phyloP scores from a whole-genome alignment of 352 stramenopile species.

The Blastocystis sp. region DNA sequence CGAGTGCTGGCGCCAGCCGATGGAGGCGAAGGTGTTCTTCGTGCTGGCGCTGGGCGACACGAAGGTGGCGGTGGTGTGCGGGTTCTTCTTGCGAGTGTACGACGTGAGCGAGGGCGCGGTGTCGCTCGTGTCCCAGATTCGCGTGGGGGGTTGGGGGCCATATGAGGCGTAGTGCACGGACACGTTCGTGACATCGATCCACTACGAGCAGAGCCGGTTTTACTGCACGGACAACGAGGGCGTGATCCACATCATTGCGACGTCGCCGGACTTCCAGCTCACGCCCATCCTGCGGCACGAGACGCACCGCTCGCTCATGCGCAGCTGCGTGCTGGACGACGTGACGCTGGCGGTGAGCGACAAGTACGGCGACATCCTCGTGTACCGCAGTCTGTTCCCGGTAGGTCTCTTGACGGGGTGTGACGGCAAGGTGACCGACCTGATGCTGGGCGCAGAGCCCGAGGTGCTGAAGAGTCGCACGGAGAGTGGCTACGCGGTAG shows the following conservation, averaged over 20 bases:
- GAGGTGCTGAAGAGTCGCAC: not conserved
- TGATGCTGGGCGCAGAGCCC: not conserved
- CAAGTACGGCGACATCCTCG: slow-evolving; percentile 73
- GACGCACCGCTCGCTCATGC: slow-evolving; percentile 55
- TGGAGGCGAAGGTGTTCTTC: slow-evolving; percentile 31
- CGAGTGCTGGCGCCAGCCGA: not conserved
- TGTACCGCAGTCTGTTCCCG: slow-evolving; percentile 39
- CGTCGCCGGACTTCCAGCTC: not conserved
- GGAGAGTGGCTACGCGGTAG: slow-evolving; percentile 11
- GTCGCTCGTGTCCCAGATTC: not conserved
- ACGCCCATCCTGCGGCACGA: slow-evolving; percentile 19
- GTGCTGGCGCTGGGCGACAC: not conserved
- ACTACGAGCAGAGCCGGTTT: slow-evolving; percentile 17
- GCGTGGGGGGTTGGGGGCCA: not conserved
- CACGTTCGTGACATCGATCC: slow-evolving; percentile 44
- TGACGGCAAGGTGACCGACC: slow-evolving; percentile 35
- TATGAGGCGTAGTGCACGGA: slow-evolving; percentile 33
- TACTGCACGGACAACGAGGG: slow-evolving; percentile 50
- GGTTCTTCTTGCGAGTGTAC: slow-evolving; percentile 28
- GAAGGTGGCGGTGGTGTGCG: not conserved
- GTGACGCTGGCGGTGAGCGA: slow-evolving; percentile 43
- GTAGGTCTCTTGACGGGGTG: not conserved
- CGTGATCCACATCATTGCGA: slow-evolving; percentile 23
- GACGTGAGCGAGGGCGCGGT: not conserved
- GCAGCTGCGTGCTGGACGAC: slow-evolving; percentile 33